Evolutionary conservation across 2,329 filamentous ascomycete genomes (phyloP).

Genomic region (Pseudocercospora fuligena): DNA sequence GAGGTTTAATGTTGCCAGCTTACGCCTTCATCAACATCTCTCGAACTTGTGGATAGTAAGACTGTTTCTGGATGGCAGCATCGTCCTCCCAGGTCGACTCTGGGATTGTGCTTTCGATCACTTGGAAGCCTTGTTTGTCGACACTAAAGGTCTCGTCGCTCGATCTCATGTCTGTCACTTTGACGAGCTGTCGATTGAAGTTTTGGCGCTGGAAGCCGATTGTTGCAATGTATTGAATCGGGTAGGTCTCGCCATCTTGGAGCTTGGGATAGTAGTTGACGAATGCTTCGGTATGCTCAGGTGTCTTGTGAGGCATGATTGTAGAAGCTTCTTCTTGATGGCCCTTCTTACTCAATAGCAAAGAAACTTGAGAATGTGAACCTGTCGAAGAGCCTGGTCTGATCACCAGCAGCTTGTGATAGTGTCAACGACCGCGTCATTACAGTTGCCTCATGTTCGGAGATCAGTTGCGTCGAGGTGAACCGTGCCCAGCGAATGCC

Average conservation of each 20-base stretch:
- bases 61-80: background rate
- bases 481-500: too few relatives aligned
- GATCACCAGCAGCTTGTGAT: too few relatives aligned
- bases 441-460: too few relatives aligned
- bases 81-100: background rate
- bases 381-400: too few relatives aligned
- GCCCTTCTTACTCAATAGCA: too few relatives aligned
- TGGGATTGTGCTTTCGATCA: conserved; percentile 5
- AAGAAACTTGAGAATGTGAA: too few relatives aligned
- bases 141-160: conserved; percentile 12
- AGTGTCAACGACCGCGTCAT: too few relatives aligned
- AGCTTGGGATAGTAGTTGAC: conserved; percentile 18
- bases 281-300: conserved; percentile 5
- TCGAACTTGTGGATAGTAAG: conserved; percentile 10
- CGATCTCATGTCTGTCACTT: conserved; percentile 12
- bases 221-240: background rate
- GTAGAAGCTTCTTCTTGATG: background rate
- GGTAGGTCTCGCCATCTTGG: background rate
- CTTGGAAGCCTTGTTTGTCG: conserved; percentile 16
- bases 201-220: conserved; percentile 14
- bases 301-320: conserved; percentile 15
- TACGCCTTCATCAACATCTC: conserved; percentile 17
- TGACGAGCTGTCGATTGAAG: conserved; percentile 1
- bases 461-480: too few relatives aligned
- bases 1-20: background rate